Evolutionary conservation across 495 filamentous ascomycete genomes (phyloP), one percentile per base, ranked within the genome.

Genomic region (Neurospora sp.): DNA sequence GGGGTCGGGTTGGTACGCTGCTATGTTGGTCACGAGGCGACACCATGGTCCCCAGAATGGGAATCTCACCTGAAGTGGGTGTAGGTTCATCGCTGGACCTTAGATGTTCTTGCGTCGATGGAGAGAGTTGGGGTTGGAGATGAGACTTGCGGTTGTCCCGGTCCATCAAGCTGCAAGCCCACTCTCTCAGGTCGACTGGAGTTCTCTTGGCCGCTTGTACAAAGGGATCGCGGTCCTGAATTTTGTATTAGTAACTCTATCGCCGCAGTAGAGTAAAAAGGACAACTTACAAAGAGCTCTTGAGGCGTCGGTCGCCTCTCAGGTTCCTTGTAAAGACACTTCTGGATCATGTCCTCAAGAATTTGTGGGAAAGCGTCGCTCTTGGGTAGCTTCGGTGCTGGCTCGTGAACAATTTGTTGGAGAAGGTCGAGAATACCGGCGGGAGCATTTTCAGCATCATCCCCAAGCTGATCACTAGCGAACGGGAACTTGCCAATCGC

Each of bases 401-500:
- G 93, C 80, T 99, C 96, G 76, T 98, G 93, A 53, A 99, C 96
- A 78, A 99, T 99, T 79, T 97, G 94, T 82, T 99, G 96, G 18
- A 99, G 86, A 47, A 99, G 87, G 80, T 99, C 96, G 71, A 99
- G 85, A 81, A 99, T 99, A 73, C 96, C 96, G 81, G 96, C 93
- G 8, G 95, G 95, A 4, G 90, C 94, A 69, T 91, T 88, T 68
- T 89, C 89, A 38, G 85, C 86, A 61, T 91, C 89, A 1, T 84
- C 85, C 27, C 53, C 53, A 1, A 87, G 75, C 61, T 92, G 87
- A 75, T 93, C 92, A 70, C 87, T 90, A 76, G 93, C 91, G 76
- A 99, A 99, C 9, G 96, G 96, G 77, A 99, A 99, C 75, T 94
- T 91, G 70, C 94, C 96, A 76, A 98, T 97, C 16, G 96, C 96